Conservation (phyloP, 805 yeast species). For the Saccharomycopsis selenospora region DNA sequence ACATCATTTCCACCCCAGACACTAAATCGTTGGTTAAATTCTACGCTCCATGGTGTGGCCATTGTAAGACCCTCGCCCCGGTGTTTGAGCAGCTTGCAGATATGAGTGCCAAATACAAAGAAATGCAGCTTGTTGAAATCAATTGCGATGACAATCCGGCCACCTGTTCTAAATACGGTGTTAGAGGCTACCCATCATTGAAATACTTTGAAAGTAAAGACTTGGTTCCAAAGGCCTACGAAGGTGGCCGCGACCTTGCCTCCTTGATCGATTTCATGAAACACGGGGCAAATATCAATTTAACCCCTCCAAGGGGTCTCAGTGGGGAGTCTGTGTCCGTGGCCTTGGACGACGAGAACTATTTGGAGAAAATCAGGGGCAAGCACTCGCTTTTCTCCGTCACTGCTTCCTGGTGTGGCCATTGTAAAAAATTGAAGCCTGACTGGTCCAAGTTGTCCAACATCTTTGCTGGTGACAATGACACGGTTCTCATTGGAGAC, state of each 20-base stretch:
- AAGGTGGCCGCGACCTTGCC: constrained; percentile 41
- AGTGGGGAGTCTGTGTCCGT: constrained; percentile 25
- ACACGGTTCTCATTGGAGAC: constrained; percentile 34
- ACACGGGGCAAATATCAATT: constrained; percentile 30
- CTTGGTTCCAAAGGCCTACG: constrained; percentile 37
- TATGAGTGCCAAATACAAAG: constrained; percentile 36
- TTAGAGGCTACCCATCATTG: constrained; percentile 44
- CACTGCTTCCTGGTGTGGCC: constrained; percentile 51
- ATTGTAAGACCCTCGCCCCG: constrained; percentile 88
- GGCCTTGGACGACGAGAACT: constrained; percentile 32
- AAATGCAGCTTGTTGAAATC: constrained; percentile 38
- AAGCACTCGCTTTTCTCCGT: constrained; percentile 35
- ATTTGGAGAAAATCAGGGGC: constrained; percentile 32
- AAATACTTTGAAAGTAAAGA: constrained; percentile 38
- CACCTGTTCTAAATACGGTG: constrained; percentile 40
- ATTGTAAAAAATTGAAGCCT: constrained; percentile 45
- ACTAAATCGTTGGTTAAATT: constrained; percentile 74
- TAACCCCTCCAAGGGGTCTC: constrained; percentile 25
- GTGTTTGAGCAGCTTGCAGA: constrained; percentile 79
- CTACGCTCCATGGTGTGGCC: constrained; percentile 90
- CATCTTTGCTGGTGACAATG: constrained; percentile 33
- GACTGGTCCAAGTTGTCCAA: constrained; percentile 41
- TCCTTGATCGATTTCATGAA: constrained; percentile 41
- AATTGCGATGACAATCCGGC: constrained; percentile 46
- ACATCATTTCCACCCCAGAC: constrained; percentile 48